Base-by-base conservation (phyloP, 2,329 filamentous ascomycete species). In the Fusarium tjaetaba region DNA sequence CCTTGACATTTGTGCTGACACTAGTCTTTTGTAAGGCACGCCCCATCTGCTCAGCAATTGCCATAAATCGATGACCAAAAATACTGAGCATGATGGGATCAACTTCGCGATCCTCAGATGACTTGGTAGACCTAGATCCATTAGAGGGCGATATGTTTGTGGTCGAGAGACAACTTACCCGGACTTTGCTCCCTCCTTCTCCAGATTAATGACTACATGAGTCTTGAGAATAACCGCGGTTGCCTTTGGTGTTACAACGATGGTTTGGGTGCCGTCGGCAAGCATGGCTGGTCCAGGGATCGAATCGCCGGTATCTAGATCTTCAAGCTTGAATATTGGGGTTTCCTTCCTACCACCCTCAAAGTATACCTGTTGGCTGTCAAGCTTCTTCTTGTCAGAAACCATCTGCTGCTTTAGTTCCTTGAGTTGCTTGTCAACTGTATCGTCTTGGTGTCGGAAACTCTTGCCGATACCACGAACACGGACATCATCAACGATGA, bases 381-480 rank as follows among this genome's bases (percentile, higher is more conserved):
- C 88, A 77, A 95, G 91, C 30, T 88, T 86, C 78, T 93, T 94
- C 55, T 88, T 77, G 2, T 85, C 84, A 7, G 87, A 84, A 2
- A 89, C 85, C 34, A 90, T 86, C 65, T 88, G 88, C 2, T 89
- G 86, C 68, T 88, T 89, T 66, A 96, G 86, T 11, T 90, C 88
- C 76, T 91, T 92, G 22, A 98, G 85, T 79, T 97, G 95, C 78
- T 94, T 88, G 73, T 97, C 94, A 8, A 97, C 93, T 2, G 93
- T 96, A 84, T 94, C 92, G 68, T 94, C 93, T 36, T 92, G 85
- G 51, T 93, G 92, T 60, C 93, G 88, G 80, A 95, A 96, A 51
- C 94, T 96, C 86, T 95, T 97, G 52, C 94, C 95, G 70, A 97
- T 97, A 20, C 94, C 94, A 64, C 96, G 88, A 10, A 95, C 93